Evolutionary conservation across 495 filamentous ascomycete species (phyloP).

Genomic region (Letharia lupina): DNA sequence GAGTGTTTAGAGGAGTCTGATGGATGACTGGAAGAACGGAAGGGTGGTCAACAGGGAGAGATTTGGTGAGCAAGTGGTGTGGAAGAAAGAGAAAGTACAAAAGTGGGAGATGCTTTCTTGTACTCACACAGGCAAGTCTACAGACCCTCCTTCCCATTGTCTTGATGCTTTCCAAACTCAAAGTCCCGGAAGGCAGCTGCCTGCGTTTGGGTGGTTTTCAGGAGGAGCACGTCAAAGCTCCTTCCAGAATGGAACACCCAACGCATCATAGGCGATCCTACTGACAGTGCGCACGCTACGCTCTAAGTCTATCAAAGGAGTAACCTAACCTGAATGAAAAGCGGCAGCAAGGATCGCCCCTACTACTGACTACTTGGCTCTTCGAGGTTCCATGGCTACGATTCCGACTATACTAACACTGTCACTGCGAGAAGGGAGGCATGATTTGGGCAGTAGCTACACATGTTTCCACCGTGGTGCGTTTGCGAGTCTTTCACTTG

Average conservation of each 20-base stretch:
- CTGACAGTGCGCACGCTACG: not conserved
- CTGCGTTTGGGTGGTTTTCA: not conserved
- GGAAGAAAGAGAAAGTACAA: conserved; percentile 4
- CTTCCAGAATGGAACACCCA: not conserved
- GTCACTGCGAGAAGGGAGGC: not conserved
- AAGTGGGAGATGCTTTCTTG: not conserved
- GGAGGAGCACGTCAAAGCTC: not conserved
- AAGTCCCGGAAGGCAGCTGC: not conserved
- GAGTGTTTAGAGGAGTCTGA: not conserved
- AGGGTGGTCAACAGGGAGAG: not conserved
- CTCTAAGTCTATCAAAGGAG: not conserved
- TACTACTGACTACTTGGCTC: not conserved
- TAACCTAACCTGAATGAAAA: not conserved
- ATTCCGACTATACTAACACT: not conserved
- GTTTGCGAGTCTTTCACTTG: not conserved
- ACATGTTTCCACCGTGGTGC: not conserved
- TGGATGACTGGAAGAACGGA: not conserved
- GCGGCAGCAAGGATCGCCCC: not conserved
- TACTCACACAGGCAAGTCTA: not conserved
- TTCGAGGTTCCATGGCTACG: not conserved
- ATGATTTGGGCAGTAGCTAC: not conserved
- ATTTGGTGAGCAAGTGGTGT: not conserved
- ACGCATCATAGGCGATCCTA: not conserved
- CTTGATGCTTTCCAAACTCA: not conserved
- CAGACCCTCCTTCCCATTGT: not conserved